phyloP scores from a whole-genome alignment of 2,329 filamentous ascomycete genomes.

The Alternaria sp. region DNA sequence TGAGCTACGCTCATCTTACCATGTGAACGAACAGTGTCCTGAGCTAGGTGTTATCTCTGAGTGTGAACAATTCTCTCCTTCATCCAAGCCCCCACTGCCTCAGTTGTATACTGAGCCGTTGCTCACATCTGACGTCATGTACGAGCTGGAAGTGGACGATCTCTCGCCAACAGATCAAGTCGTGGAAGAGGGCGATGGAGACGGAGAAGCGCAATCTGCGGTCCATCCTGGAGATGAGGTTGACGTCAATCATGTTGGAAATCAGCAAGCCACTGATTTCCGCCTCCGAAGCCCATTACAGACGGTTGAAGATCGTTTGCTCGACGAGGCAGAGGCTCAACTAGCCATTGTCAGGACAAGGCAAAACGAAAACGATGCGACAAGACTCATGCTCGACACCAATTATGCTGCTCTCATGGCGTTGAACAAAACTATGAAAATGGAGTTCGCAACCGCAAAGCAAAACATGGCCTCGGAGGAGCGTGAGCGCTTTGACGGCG shows the following conservation, averaged over 20 bases:
- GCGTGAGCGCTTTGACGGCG: background rate
- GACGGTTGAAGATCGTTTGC: slow-evolving; percentile 29
- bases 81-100: slow-evolving; percentile 1
- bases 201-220: background rate
- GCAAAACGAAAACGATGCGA: slow-evolving; percentile 10
- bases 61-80: slow-evolving; percentile 17
- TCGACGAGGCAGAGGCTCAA: slow-evolving; percentile 26
- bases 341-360: slow-evolving; percentile 8
- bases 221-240: slow-evolving; percentile 14
- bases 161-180: slow-evolving; percentile 19
- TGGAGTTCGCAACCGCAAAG: slow-evolving; percentile 4
- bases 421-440: slow-evolving; percentile 24
- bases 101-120: slow-evolving; percentile 6
- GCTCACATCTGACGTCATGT: background rate
- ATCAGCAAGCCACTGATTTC: slow-evolving; percentile 4
- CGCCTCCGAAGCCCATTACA: slow-evolving; percentile 32
- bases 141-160: slow-evolving; percentile 20
- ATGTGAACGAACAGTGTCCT: slow-evolving; percentile 17
- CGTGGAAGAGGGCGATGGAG: background rate
- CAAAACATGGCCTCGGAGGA: background rate
- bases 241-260: background rate
- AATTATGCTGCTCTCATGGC: slow-evolving; percentile 12
- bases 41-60: slow-evolving; percentile 31
- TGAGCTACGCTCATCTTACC: slow-evolving; percentile 19
- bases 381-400: slow-evolving; percentile 20